phyloP scores from a whole-genome alignment of 78 protist species.

The Cavenderia fasciculata region DNA sequence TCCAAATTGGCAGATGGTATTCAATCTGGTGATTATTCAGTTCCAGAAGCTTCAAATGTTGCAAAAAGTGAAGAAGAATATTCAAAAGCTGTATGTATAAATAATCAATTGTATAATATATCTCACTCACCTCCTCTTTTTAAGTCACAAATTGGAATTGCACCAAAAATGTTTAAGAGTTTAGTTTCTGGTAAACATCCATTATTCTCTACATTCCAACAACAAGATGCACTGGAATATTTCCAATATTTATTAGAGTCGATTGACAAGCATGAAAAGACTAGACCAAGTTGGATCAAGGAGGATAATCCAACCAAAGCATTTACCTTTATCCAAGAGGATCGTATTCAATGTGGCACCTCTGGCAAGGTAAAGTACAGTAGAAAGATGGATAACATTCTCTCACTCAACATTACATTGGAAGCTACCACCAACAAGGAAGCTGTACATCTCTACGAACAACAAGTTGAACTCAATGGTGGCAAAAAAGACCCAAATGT shows the following conservation, averaged over 20 bases:
- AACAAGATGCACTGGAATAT: conserved; percentile 95
- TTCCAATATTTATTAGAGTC: conserved; percentile 72
- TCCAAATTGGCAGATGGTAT: conserved; percentile 87
- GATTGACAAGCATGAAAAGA: conserved; percentile 54
- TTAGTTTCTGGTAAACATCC: conserved; percentile 85
- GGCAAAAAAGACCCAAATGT: conserved; percentile 1
- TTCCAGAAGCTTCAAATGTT: conserved; percentile 14
- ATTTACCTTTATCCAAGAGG: conserved; percentile 58
- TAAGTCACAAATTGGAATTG: conserved; percentile 81
- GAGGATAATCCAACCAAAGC: conserved; percentile 26
- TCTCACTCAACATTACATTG: conserved; percentile 71
- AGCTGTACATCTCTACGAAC: conserved; percentile 27
- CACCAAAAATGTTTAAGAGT: conserved; percentile 90
- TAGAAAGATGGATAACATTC: conserved; percentile 26
- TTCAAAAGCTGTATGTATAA: conserved; percentile 1
- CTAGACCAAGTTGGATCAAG: conserved; percentile 54
- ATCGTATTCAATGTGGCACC: conserved; percentile 80
- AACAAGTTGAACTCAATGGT: conserved; percentile 5
- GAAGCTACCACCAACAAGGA: conserved; percentile 71
- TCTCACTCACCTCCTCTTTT: background rate
- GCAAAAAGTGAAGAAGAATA: conserved; percentile 6
- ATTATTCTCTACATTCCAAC: conserved; percentile 87
- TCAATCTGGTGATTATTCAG: conserved; percentile 80
- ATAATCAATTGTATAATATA: background rate
- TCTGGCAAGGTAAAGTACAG: conserved; percentile 81